A percentile compares a stretch with the other conserved stretches of the same genome.
These are phyloP conservation scores for Penicillium pancosmium DNA, from an alignment of 495 filamentous ascomycete species.

Conservation along the genomic window DNA sequence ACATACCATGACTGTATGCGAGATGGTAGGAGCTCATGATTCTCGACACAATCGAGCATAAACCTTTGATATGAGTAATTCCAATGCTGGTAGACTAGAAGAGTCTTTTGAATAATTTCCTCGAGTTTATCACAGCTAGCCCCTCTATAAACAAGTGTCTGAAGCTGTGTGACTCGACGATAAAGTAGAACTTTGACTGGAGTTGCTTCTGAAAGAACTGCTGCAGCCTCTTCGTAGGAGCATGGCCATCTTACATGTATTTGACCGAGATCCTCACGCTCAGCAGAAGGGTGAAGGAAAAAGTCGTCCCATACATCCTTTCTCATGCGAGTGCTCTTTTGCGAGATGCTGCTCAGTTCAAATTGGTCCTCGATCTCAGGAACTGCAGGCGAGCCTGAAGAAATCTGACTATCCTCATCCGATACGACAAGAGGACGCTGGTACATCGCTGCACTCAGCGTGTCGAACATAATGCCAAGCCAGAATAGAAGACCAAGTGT, in stretches of 20 bases:
- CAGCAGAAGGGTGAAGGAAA: conserved; percentile 25
- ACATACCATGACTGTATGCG: conserved; percentile 53
- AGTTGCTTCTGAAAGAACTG: conserved; percentile 44
- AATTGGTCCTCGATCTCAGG: conserved; percentile 2
- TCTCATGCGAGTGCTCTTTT: not conserved
- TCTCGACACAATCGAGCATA: conserved; percentile 44
- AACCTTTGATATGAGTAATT: conserved; percentile 43
- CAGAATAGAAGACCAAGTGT: conserved; percentile 49
- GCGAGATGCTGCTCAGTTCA: conserved; percentile 14
- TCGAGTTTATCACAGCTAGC: conserved; percentile 32
- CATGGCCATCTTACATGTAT: conserved; percentile 43
- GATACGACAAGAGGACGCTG: conserved; percentile 47
- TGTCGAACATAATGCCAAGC: conserved; percentile 55
- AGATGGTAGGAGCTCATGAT: conserved; percentile 43
- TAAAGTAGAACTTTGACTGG: conserved; percentile 54
- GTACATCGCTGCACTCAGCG: conserved; percentile 49
- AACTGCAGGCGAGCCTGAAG: conserved; percentile 6
- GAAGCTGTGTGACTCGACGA: conserved; percentile 46
- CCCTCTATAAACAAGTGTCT: conserved; percentile 39
- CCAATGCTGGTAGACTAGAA: conserved; percentile 48
- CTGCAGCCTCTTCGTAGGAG: conserved; percentile 42
- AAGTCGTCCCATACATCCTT: conserved; percentile 39
- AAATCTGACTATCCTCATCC: conserved; percentile 46
- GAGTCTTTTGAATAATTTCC: conserved; percentile 36
- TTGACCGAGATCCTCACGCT: conserved; percentile 2